Percentiles rank a stretch among this genome's conserved stretches.
Conservation (phyloP, 192 early-diverging fungal genomes). For the Phycomyces blakesleeanus region DNA sequence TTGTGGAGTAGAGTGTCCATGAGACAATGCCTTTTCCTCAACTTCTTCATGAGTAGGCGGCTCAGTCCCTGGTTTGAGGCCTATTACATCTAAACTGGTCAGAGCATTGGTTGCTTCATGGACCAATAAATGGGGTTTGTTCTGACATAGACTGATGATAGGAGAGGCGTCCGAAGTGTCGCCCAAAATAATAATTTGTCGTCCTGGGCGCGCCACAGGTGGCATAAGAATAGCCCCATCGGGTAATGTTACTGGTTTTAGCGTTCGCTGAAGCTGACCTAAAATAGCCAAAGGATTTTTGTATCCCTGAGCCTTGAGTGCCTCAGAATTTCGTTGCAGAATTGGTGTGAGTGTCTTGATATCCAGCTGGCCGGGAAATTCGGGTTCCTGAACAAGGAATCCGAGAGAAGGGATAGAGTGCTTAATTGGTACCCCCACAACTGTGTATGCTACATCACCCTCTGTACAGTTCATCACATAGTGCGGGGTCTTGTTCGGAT, state of each 20-base stretch:
- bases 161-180: conserved; percentile 47
- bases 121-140: conserved; percentile 37
- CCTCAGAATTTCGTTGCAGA: conserved; percentile 35
- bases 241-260: conserved; percentile 37
- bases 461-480: conserved; percentile 9
- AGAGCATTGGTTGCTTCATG: conserved; percentile 59
- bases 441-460: conserved; percentile 15
- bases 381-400: conserved; percentile 41
- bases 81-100: conserved; percentile 30
- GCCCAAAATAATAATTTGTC: conserved; percentile 51
- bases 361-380: conserved; percentile 37
- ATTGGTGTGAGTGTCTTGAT: conserved; percentile 35
- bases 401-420: conserved; percentile 55
- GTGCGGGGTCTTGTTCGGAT: background rate
- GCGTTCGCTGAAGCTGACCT: conserved; percentile 38
- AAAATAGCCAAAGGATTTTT: conserved; percentile 48
- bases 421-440: conserved; percentile 40
- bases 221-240: conserved; percentile 39
- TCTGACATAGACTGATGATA: conserved; percentile 12
- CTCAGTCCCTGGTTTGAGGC: background rate
- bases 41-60: conserved; percentile 33
- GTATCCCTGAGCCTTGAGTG: conserved; percentile 28
- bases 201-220: conserved; percentile 30
- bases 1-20: conserved; percentile 58
- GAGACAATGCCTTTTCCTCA: conserved; percentile 26